Evolutionary conservation across 257 asterid genomes (phyloP), one percentile per base, ranked within the genome.

Genomic region (Coffea eugenioides): DNA sequence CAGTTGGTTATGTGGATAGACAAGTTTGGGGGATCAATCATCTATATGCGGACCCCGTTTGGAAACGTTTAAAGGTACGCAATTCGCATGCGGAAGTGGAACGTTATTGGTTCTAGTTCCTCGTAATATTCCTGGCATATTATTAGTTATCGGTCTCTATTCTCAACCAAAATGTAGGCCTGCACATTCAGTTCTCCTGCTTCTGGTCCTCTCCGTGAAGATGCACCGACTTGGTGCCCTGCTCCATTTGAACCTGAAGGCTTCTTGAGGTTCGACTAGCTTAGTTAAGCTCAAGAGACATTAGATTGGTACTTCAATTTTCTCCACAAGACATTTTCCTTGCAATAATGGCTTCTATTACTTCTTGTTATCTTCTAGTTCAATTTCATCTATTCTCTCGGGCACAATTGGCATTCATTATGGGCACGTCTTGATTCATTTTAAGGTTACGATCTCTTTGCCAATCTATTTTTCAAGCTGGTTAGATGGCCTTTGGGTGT

Each of bases 211-310:
- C 61, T 90, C 25, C 96, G 97, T 0, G 74, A 57, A 74, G 91
- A 88, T 74, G 97, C 97, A 10, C 96, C 97, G 43, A 85, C 51
- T n/a, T 94, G 98, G 98, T 94, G 98, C 52, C 91, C 54, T 0
- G 95, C 86, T 71, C 97, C 97, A 8, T 94, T 93, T 76, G 98
- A 94, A 80, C 98, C 98, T 0, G 97, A 94, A 83, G 97, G 97
- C 77, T 83, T 91, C 73, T 75, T 91, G 76, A 94, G 97, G 97
- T 92, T 57, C 51, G 73, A 31, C 64, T 52, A 14, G 45, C 48
- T 4, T 21, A 21, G 52, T 3, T 54, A 65, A 16, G 23, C 67
- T 39, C 54, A 56, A 9, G n/a, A n/a, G 21, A 14, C 21, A 25
- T 45, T 3, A 11, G 8, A 20, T 36, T 0, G 39, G 43, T 39